Base-by-base conservation (phyloP, 371 early-diverging fungal genomes). In the Mucor saturninus region DNA sequence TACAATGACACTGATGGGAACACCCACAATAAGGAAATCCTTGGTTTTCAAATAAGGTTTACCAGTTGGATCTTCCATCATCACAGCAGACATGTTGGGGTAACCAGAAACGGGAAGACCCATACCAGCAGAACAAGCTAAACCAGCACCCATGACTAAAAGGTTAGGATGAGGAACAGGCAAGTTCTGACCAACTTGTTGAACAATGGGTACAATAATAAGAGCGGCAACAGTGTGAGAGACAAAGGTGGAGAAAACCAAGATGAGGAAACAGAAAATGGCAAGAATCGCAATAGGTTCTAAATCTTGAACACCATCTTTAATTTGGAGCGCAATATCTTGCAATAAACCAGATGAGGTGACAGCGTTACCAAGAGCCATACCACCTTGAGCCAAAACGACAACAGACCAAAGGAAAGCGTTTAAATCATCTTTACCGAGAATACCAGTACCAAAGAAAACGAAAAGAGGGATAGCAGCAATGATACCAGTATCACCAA, bases 1-100 rank as follows among this genome's bases (percentile, higher is more conserved):
- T 9, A 87, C 87, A 13, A 93, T 63, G 10, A 94, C 67, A 64
- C 89, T 89, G 14, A 87, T 75, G 2, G 93, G 92, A 7, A 95
- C 61, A 40, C 98, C 98, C 10, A 87, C 87, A 67, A 84, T 85
- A 54, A 96, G 60, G 64, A 98, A 97, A 72, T 98, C 98, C 50
- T 69, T 70, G 3, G 94, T 91, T 32, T 67, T 74, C 48, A 98
- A 74, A 71, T 94, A 98, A 37, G 92, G 94, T 49, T 80, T 84
- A 31, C 98, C 98, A 53, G 90, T 86, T 4, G 85, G 86, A 71
- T 96, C 94, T 76, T 98, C 97, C 73, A 94, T 81, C 81, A 93
- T 91, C 42, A 95, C 89, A 29, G 97, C 96, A 60, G 92, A 93
- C 95, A 98, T 96, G 67, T 98, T 98, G 0, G 98, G 98, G 77